A percentile compares a stretch with the other conserved stretches of the same genome.
Evolutionary conservation across 164 flowering plant species (phyloP).

Genomic region (Stephania japonica): DNA sequence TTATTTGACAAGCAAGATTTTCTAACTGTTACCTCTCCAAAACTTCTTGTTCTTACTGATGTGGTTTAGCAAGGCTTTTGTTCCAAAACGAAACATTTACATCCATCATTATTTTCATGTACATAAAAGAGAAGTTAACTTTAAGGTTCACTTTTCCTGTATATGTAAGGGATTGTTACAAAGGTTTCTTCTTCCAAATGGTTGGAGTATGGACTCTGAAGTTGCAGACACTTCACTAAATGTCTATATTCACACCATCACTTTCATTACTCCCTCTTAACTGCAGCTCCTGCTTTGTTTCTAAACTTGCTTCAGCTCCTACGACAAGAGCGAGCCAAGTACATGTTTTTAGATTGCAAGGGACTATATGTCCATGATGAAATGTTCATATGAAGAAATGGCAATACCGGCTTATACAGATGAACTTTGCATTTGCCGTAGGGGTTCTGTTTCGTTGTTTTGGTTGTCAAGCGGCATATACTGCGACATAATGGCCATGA

Average conservation of each 20-base stretch:
- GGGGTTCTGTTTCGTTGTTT: conserved; percentile 44
- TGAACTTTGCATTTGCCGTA: conserved; percentile 40
- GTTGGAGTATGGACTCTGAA: neutral
- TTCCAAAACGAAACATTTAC: conserved; percentile 4
- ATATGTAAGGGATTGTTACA: conserved; percentile 1
- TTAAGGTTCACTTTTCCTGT: neutral
- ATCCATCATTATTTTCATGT: conserved; percentile 10
- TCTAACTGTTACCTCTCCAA: neutral
- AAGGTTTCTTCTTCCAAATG: neutral
- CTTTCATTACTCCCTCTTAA: neutral
- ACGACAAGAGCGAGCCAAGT: neutral
- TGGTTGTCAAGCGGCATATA: conserved; percentile 91
- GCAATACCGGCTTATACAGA: conserved; percentile 29
- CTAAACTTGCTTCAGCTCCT: neutral
- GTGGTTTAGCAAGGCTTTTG: neutral
- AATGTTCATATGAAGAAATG: neutral
- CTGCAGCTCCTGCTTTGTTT: neutral
- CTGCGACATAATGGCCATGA: conserved; percentile 95
- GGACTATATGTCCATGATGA: neutral
- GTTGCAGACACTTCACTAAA: neutral
- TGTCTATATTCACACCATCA: neutral
- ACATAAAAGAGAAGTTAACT: conserved; percentile 2
- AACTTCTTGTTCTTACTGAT: neutral
- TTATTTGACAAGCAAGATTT: too few species aligned
- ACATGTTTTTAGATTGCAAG: neutral